Base-by-base conservation (phyloP, 2,329 filamentous ascomycete genomes). In the Cryoendolithus antarcticus region DNA sequence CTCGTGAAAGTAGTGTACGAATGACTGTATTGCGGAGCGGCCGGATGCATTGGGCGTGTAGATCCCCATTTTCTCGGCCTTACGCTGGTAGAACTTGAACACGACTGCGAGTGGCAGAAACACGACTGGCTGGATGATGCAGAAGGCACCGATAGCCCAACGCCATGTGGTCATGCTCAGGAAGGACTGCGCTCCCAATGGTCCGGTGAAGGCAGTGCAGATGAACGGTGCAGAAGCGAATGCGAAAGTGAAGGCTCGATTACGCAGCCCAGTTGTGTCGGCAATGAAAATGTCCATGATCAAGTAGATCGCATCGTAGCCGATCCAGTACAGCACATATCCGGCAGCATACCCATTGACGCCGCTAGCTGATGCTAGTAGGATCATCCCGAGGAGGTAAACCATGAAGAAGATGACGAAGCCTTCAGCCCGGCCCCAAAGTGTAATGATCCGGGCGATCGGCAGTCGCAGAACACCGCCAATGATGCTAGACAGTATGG, bases 121-220 rank as follows among this genome's bases (percentile, higher is more conserved):
- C 30, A 78, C 67, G 32, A 70, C 60, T 1, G 79, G 77, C 3
- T 76, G 63, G 41, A 83, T 67, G 48, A 85, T 76, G 30, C 72
- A 66, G 58, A 80, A 84, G 45, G 70, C 66, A 30, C 77, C 80
- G 50, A 77, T 82, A 1, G 69, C 77, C 80, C 79, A 84, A 32
- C 76, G 70, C 72, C 74, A 84, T 32, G 69, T 28, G 8, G 40
- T 32, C 2, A 13, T 24, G 32, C 4, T 28, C 12, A 78, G 50
- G 1, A 56, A 51, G 2, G 45, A 47, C 4, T 55, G 31, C 1
- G 51, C 53, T 13, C 45, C 47, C 32, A 35, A 35, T 1, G 40
- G 32, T 2, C 40, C 48, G 2, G 45, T 50, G 27, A 56, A 51
- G 0, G 46, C 45, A 2, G 77, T 80, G 46, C 74, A 68, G 44